Percentiles rank a stretch among this genome's conserved stretches.
These are phyloP conservation scores for Raddia guianensis DNA, from an alignment of 176 grass and related monocot genomes.

Conservation along the genomic window DNA sequence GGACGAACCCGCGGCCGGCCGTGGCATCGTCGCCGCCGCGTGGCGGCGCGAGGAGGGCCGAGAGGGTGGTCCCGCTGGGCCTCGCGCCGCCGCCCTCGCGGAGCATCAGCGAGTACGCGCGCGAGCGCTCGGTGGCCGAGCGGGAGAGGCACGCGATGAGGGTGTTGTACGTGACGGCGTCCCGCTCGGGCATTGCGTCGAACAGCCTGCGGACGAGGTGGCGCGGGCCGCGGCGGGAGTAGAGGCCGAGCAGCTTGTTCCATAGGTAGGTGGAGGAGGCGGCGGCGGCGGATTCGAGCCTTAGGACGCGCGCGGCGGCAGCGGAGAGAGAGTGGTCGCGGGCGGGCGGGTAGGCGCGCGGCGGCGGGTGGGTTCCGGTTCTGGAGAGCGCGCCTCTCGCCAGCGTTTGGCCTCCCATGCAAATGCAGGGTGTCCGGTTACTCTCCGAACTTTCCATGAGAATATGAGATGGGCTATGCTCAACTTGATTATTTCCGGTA, in stretches of 20 bases:
- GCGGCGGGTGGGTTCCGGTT: background rate
- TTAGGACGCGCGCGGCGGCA: constrained; percentile 23
- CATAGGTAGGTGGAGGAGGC: constrained; percentile 14
- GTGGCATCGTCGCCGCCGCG: background rate
- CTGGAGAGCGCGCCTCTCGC: background rate
- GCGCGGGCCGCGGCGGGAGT: background rate
- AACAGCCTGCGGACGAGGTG: constrained; percentile 35
- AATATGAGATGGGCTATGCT: too few species aligned
- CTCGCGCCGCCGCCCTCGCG: constrained; percentile 3
- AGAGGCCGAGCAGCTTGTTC: constrained; percentile 40
- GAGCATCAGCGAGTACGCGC: constrained; percentile 38
- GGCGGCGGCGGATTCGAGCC: background rate
- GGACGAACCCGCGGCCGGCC: background rate
- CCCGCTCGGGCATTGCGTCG: constrained; percentile 49
- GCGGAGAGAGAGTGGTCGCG: constrained; percentile 1
- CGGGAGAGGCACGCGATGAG: constrained; percentile 34
- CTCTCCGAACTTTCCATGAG: too few species aligned
- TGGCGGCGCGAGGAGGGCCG: constrained; percentile 5
- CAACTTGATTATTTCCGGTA: too few species aligned
- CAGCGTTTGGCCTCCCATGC: background rate
- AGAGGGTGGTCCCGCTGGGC: constrained; percentile 42
- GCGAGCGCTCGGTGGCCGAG: background rate
- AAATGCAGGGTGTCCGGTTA: background rate
- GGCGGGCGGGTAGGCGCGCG: background rate
- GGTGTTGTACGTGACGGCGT: constrained; percentile 47